phyloP scores from a whole-genome alignment of 192 early-diverging fungal species.

The Mortierella alpina region DNA sequence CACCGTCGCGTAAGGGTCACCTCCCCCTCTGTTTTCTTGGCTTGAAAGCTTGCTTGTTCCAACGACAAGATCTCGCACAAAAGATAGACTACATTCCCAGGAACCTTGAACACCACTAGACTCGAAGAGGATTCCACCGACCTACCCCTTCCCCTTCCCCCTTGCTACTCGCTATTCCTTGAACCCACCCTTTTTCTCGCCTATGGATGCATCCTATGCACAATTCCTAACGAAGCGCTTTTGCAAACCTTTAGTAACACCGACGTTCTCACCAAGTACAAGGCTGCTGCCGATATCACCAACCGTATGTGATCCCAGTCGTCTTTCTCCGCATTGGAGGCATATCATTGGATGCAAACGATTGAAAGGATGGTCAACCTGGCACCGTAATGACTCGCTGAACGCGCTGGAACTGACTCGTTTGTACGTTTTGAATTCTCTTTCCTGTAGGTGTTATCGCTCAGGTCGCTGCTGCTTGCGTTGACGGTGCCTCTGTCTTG shows the following conservation, averaged over 20 bases:
- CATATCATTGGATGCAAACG: too few species aligned
- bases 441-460: conserved; percentile 71
- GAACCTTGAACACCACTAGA: not conserved
- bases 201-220: not conserved
- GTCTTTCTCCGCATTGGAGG: too few species aligned
- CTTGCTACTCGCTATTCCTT: not conserved
- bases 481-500: conserved; percentile 85
- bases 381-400: not conserved
- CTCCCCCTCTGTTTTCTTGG: not conserved
- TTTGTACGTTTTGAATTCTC: conserved; percentile 9
- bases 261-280: conserved; percentile 90
- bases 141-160: not conserved
- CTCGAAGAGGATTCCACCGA: not conserved
- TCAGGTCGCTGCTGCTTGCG: conserved; percentile 73
- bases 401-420: not conserved
- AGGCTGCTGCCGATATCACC: conserved; percentile 89
- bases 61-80: not conserved
- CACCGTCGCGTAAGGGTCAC: conserved; percentile 52
- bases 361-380: not conserved
- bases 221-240: not conserved
- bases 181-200: not conserved
- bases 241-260: conserved; percentile 59
- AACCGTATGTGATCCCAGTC: conserved; percentile 68
- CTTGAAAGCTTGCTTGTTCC: not conserved
- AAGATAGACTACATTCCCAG: conserved; percentile 6